A percentile compares a stretch with the other conserved stretches of the same genome.
Conservation (phyloP, 441 rosid species). For the Gossypium aridum region DNA sequence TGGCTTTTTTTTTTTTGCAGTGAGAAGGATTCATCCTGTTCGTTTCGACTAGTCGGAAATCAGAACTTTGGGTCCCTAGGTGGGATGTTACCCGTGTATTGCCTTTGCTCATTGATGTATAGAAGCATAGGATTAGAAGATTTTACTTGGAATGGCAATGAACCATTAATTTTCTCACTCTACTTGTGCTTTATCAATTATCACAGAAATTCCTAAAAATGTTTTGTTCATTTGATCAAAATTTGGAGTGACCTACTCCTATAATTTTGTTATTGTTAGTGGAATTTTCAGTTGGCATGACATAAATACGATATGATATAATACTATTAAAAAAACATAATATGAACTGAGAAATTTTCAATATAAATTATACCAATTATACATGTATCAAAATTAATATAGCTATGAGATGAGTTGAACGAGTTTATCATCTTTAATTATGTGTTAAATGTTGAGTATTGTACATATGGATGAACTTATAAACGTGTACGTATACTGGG, state of each 20-base stretch:
- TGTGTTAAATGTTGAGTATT: too few species aligned
- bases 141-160: background rate
- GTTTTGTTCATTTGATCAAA: background rate
- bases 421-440: too few species aligned
- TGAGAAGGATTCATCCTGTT: background rate
- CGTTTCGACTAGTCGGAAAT: background rate
- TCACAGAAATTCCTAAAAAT: background rate
- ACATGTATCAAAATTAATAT: too few species aligned
- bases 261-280: background rate
- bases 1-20: constrained; percentile 8
- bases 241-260: background rate
- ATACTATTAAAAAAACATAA: too few species aligned
- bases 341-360: too few species aligned
- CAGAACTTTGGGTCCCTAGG: background rate
- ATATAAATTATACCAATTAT: too few species aligned
- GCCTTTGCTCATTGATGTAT: constrained; percentile 16
- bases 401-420: too few species aligned
- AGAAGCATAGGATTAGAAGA: constrained; percentile 8
- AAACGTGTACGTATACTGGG: too few species aligned
- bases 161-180: background rate
- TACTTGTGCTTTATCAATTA: background rate
- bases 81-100: background rate
- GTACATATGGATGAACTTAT: too few species aligned
- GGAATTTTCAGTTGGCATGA: background rate
- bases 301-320: too few species aligned